These are phyloP conservation scores for Coemansia sp. DNA, from an alignment of 192 early-diverging fungal species.

Conservation along the genomic window DNA sequence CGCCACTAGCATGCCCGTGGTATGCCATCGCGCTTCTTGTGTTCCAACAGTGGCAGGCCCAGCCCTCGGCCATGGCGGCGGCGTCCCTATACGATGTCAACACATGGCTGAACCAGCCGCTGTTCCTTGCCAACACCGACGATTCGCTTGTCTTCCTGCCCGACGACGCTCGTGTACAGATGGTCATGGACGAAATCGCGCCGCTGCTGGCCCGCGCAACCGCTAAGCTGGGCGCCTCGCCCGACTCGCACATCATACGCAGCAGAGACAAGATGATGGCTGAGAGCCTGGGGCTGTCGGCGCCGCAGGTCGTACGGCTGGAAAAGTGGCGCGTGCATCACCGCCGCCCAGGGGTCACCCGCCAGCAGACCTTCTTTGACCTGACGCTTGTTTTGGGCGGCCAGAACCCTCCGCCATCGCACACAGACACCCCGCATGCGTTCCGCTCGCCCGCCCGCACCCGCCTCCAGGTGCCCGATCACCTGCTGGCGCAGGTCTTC, in stretches of 20 bases:
- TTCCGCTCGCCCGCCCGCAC: constrained; percentile 48
- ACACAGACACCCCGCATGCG: constrained; percentile 25
- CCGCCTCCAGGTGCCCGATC: constrained; percentile 52
- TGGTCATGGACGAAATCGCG: constrained; percentile 47
- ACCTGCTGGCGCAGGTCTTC: constrained; percentile 49
- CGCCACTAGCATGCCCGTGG: constrained; percentile 48
- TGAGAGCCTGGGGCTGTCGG: constrained; percentile 47
- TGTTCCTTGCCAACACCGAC: constrained; percentile 43
- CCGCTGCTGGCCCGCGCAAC: constrained; percentile 41
- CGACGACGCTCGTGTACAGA: constrained; percentile 51
- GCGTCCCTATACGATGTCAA: constrained; percentile 35
- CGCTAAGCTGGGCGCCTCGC: constrained; percentile 13
- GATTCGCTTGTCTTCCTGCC: constrained; percentile 50
- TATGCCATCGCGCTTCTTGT: constrained; percentile 44
- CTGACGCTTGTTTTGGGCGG: constrained; percentile 49
- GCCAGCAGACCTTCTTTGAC: constrained; percentile 55
- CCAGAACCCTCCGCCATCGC: constrained; percentile 45
- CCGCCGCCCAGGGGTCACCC: constrained; percentile 47
- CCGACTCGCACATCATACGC: constrained; percentile 44
- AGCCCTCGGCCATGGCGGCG: constrained; percentile 44
- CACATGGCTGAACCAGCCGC: constrained; percentile 50
- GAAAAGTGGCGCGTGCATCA: constrained; percentile 56
- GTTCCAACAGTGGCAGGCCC: constrained; percentile 52
- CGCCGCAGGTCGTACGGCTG: constrained; percentile 50
- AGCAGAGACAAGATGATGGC: constrained; percentile 52